Base-by-base conservation (phyloP, 148 eudicot genomes). In the Cornus kousa region DNA sequence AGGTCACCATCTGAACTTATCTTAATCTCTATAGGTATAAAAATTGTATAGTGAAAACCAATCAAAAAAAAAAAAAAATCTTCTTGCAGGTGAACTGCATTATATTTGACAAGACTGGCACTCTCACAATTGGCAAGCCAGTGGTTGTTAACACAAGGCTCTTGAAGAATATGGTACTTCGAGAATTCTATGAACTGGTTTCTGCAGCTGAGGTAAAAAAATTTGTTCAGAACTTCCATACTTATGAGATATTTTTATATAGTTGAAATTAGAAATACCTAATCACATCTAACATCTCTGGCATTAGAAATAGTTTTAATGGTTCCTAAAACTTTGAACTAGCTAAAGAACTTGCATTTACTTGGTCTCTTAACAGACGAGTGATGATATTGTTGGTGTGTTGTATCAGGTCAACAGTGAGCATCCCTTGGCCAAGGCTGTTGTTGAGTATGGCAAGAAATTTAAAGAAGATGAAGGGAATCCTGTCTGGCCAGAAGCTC, bases 91-190 rank as follows among this genome's bases (percentile, higher is more conserved):
- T 96, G 46, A 87, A 91, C 73, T 97, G 99, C 84, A 91, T 97
- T 74, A 98, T 97, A 59, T 97, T 97, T 67, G 99, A 96, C 88
- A 96, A 96, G 89, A 96, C 99, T 20, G 99, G 99, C 71, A 96
- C 99, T 77, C 93, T 96, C 59, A 96, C 98, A 43, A 81, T 83
- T 53, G 99, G 99, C 23, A 91, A 92, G 90, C 99, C 99, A 8
- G 87, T 90, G 77, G 95, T 96, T 9, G 93, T 92, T 70, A 87
- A 77, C 80, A 90, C 97, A 19, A 84, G 81, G 74, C 88, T 97
- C 46, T 74, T 97, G 55, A 90, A 83, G 72, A 88, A 80, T 75
- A 92, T 90, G 90, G 90, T 83, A n/a, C 93, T 91, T 68, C 75
- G 57, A 65, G 93, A 97, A 67, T 91, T 96, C 74, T 94, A 88